A percentile compares a stretch with the other conserved stretches of the same genome.
phyloP scores from a whole-genome alignment of 2,329 filamentous ascomycete genomes.

The Colletotrichum orchidophilum region DNA sequence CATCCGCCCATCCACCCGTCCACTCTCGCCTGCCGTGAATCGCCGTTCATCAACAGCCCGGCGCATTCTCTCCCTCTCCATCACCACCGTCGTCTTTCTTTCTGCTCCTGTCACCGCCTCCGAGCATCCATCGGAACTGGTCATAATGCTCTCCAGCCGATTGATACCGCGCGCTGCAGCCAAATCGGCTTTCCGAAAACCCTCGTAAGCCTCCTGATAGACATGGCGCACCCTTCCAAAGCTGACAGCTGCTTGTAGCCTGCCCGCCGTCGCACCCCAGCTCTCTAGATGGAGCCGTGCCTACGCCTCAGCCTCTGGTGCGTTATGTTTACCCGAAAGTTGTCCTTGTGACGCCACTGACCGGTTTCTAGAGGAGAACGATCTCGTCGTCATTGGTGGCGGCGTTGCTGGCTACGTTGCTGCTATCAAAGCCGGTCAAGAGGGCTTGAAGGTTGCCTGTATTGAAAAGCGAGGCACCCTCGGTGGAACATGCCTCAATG shows the following conservation, averaged over 20 bases:
- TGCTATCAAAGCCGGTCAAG: constrained; percentile 98
- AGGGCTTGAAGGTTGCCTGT: constrained; percentile 95
- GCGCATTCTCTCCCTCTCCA: constrained; percentile 4
- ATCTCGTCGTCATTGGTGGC: constrained; percentile 96
- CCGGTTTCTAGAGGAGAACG: constrained; percentile 79
- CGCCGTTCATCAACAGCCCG: neutral
- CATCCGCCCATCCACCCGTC: constrained; percentile 13
- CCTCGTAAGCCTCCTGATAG: constrained; percentile 55
- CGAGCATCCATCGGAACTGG: constrained; percentile 33
- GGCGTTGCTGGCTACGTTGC: constrained; percentile 99
- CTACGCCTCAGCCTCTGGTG: constrained; percentile 68
- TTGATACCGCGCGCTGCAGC: constrained; percentile 67
- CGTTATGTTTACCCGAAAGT: constrained; percentile 39
- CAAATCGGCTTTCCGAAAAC: constrained; percentile 64
- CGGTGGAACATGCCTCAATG: constrained; percentile 97
- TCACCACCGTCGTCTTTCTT: constrained; percentile 22
- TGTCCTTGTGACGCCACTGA: constrained; percentile 35
- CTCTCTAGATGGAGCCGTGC: constrained; percentile 64
- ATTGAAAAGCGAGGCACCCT: constrained; percentile 97
- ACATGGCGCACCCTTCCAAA: constrained; percentile 15
- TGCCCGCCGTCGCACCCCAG: constrained; percentile 57
- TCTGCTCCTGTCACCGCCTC: constrained; percentile 39
- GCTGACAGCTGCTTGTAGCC: constrained; percentile 45
- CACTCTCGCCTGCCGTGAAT: constrained; percentile 15
- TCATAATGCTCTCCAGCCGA: constrained; percentile 68